Evolutionary conservation across 179 eudicot genomes (phyloP).

Genomic region (Patellifolia procumbens): DNA sequence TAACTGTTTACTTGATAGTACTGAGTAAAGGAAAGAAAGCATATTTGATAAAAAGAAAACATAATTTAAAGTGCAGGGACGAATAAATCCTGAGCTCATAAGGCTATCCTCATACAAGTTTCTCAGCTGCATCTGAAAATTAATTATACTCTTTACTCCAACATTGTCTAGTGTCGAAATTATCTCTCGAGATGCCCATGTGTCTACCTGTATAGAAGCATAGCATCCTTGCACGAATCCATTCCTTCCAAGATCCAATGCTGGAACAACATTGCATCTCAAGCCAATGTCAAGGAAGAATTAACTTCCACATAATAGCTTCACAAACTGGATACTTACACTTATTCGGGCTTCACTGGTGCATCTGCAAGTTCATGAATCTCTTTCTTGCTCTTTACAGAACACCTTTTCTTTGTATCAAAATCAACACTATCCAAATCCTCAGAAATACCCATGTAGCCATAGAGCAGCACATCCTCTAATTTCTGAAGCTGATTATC

Average conservation of each 20-base stretch:
- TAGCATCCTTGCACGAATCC: neutral
- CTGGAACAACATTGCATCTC: neutral
- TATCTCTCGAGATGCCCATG: neutral
- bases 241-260: neutral
- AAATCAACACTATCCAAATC: constrained; percentile 56
- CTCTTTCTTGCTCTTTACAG: constrained; percentile 61
- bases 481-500: constrained; percentile 9
- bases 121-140: neutral
- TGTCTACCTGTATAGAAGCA: neutral
- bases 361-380: constrained; percentile 54
- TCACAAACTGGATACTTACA: neutral
- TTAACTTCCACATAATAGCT: neutral
- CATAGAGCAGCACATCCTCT: constrained; percentile 42
- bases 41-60: neutral
- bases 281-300: neutral
- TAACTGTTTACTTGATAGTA: neutral
- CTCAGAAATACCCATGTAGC: constrained; percentile 57
- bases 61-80: neutral
- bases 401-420: constrained; percentile 50
- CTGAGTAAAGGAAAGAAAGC: neutral
- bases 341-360: constrained; percentile 45
- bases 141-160: neutral
- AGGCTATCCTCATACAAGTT: neutral
- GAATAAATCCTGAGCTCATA: neutral
- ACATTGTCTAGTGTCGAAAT: neutral